phyloP scores from a whole-genome alignment of 2,329 filamentous ascomycete species.

The Pseudogymnoascus sp. region DNA sequence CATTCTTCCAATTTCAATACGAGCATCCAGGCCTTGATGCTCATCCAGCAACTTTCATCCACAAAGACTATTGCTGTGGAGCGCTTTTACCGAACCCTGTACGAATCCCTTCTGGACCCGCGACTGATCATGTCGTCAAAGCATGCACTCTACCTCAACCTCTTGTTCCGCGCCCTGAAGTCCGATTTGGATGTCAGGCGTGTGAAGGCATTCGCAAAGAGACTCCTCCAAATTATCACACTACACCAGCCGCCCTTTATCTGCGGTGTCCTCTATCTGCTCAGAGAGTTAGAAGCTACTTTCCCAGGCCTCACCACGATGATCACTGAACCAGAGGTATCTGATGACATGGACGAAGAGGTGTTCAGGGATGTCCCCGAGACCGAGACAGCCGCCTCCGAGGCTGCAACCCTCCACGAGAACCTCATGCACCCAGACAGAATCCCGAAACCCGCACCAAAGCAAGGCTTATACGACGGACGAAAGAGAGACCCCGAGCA shows the following conservation, averaged over 20 bases:
- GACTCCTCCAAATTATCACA: slow-evolving; percentile 77
- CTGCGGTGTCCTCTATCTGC: slow-evolving; percentile 84
- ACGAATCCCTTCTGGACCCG: slow-evolving; percentile 88
- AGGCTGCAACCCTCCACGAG: slow-evolving; percentile 26
- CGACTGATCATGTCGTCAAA: slow-evolving; percentile 85
- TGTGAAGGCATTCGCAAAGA: slow-evolving; percentile 92
- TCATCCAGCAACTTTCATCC: slow-evolving; percentile 85
- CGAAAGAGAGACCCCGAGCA: slow-evolving; percentile 87
- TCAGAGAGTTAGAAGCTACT: slow-evolving; percentile 67
- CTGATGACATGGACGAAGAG: slow-evolving; percentile 52
- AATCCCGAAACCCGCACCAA: slow-evolving; percentile 12
- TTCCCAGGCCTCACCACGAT: slow-evolving; percentile 76
- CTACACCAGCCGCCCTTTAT: slow-evolving; percentile 89
- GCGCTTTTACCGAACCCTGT: slow-evolving; percentile 88
- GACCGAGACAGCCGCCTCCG: slow-evolving; percentile 32
- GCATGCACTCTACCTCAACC: slow-evolving; percentile 88
- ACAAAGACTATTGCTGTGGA: slow-evolving; percentile 76
- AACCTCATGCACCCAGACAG: slow-evolving; percentile 10
- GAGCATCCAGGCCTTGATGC: slow-evolving; percentile 85
- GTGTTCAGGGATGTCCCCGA: slow-evolving; percentile 55
- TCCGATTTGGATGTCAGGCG: slow-evolving; percentile 82
- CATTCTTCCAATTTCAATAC: slow-evolving; percentile 99
- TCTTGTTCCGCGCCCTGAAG: slow-evolving; percentile 82
- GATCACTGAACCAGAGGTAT: slow-evolving; percentile 70
- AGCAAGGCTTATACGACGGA: slow-evolving; percentile 59